These are phyloP conservation scores for Henckelia pumila DNA, from an alignment of 257 asterid species.

Conservation along the genomic window DNA sequence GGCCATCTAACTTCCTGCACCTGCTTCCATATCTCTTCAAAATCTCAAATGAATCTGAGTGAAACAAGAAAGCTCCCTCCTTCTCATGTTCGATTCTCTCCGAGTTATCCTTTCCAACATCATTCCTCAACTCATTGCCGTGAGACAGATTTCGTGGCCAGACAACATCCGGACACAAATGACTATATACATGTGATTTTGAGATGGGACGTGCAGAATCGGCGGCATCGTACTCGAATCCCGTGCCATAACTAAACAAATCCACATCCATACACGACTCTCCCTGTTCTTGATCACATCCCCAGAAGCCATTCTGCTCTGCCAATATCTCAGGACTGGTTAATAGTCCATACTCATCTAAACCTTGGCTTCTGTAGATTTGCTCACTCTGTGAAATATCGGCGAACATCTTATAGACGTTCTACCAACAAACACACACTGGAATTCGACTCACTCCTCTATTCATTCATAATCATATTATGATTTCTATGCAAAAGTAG, in stretches of 20 bases:
- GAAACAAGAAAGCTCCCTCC: constrained; percentile 22
- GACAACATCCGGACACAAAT: constrained; percentile 19
- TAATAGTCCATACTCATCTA: constrained; percentile 14
- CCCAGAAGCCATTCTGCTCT: constrained; percentile 22
- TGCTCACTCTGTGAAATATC: constrained; percentile 15
- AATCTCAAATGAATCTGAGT: constrained; percentile 38
- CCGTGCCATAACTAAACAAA: constrained; percentile 17
- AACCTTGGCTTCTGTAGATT: constrained; percentile 4
- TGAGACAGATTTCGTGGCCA: constrained; percentile 25
- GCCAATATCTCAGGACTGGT: constrained; percentile 5
- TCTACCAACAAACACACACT: neutral
- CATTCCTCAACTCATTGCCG: constrained; percentile 11
- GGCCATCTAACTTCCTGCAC: constrained; percentile 35
- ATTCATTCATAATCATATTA: neutral
- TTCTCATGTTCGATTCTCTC: constrained; percentile 18
- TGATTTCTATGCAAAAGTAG: neutral
- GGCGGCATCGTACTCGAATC: neutral
- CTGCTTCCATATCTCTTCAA: constrained; percentile 42
- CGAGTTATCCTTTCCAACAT: neutral
- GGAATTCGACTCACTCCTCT: neutral
- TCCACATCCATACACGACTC: constrained; percentile 22
- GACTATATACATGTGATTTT: too few species aligned
- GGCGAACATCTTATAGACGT: constrained; percentile 14
- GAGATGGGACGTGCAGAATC: constrained; percentile 7
- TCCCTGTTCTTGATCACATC: constrained; percentile 22